Evolutionary conservation across 148 eudicot species (phyloP), one percentile per base, ranked within the genome.

Genomic region (Chenopodium formosanum): DNA sequence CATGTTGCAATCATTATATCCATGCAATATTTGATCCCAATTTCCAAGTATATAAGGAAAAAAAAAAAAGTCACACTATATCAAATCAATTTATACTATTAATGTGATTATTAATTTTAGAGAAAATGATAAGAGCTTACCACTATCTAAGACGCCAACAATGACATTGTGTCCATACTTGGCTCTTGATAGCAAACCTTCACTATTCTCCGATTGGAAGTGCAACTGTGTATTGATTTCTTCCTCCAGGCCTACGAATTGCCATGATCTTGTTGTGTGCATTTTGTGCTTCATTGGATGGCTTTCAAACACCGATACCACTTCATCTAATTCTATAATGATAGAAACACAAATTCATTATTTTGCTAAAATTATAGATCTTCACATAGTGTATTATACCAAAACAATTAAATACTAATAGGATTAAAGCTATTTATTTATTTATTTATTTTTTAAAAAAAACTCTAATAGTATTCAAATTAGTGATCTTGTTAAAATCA

Each of bases 191-290:
- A 91, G 67, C 62, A 94, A 73, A 75, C 85, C 83, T 5, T 88
- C 88, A 50, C 79, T 64, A 7, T 74, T 79, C 20, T 72, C 46
- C 22, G 47, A 34, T 3, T 73, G 58, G 1, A 70, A 77, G 27
- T 19, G 32, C 46, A 74, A 11, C 9, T 77, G 82, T 32, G 76
- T 67, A 4, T 66, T 77, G 4, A 65, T 40, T 82, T 65, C 83
- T 78, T 90, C 97, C 46, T 88, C 88, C 73, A 93, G 64, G 31
- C 94, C 95, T 44, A 90, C 84, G 83, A 95, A 95, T 64, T 90
- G 95, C 98, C 98, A 95, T 76, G 98, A 95, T 80, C 98, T 93
- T 85, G 98, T 95, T 12, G 98, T 95, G 75, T 95, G 98, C 88
- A 89, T 58, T 2, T 74, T 62, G 73, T 95, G 87, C 85, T 89